These are phyloP conservation scores for Gastrodia elata DNA, from an alignment of 106 monocot species.

Conservation along the genomic window DNA sequence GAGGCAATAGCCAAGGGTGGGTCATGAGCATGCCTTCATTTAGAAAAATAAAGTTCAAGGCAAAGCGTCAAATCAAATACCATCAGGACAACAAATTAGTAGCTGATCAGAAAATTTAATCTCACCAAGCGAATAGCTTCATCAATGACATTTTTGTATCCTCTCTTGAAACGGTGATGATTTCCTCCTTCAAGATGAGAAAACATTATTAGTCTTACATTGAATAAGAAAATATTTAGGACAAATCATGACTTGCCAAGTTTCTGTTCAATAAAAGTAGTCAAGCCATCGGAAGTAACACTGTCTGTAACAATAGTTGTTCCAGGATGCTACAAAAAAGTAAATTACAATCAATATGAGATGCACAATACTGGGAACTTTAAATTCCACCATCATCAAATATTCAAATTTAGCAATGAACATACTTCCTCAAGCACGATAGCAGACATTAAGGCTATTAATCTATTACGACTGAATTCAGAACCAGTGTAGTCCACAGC, in stretches of 20 bases:
- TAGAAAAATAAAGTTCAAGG: background rate
- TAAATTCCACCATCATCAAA: background rate
- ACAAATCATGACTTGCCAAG: conserved; percentile 44
- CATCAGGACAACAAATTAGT: background rate
- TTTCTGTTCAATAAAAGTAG: conserved; percentile 92
- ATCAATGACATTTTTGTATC: conserved; percentile 99
- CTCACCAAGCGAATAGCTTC: conserved; percentile 96
- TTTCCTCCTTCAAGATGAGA: conserved; percentile 51
- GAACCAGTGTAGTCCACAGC: conserved; percentile 85
- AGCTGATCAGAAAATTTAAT: conserved; percentile 3
- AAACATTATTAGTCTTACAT: conserved; percentile 9
- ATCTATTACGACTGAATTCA: conserved; percentile 82
- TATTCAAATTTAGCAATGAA: background rate
- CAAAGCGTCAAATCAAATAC: background rate
- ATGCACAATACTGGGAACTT: background rate
- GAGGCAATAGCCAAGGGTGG: background rate
- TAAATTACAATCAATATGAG: conserved; percentile 9
- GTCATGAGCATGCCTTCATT: background rate
- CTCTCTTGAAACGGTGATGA: conserved; percentile 95
- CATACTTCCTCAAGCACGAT: conserved; percentile 93
- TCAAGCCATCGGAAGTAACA: conserved; percentile 97
- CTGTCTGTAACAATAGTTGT: conserved; percentile 93
- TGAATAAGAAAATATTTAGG: background rate
- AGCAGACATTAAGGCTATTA: conserved; percentile 97
- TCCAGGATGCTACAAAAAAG: conserved; percentile 67